phyloP scores from a whole-genome alignment of 805 yeast species.

The Wickerhamomyces subpelliculosus region DNA sequence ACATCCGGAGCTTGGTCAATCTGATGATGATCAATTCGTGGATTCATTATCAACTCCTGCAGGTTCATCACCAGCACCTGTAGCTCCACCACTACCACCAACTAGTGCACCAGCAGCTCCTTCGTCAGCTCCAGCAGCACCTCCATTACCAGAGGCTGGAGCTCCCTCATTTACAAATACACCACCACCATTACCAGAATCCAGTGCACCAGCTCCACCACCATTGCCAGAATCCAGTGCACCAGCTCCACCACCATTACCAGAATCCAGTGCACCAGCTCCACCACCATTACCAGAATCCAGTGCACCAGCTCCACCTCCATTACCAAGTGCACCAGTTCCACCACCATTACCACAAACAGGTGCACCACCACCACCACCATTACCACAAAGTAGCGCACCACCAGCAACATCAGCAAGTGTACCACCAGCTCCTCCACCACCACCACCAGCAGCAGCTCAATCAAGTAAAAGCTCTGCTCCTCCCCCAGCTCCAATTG shows the following conservation, averaged over 20 bases:
- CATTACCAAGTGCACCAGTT: conserved; percentile 18
- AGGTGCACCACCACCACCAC: conserved; percentile 19
- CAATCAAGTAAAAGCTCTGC: conserved; percentile 1
- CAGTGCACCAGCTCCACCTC: conserved; percentile 23
- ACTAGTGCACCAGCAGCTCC: conserved; percentile 26
- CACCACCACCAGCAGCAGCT: too few species aligned
- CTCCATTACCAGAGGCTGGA: conserved; percentile 26
- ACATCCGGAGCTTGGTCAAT: background rate
- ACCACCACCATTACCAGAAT: conserved; percentile 20
- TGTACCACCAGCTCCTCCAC: too few species aligned
- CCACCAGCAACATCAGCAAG: conserved; percentile 22
- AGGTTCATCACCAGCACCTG: conserved; percentile 13
- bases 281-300: conserved; percentile 18
- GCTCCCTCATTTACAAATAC: too few species aligned
- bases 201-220: conserved; percentile 26
- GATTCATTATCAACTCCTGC: conserved; percentile 1
- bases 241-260: conserved; percentile 28
- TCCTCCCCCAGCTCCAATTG: conserved; percentile 15
- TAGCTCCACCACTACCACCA: conserved; percentile 11
- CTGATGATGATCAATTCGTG: background rate
- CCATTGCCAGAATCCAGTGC: conserved; percentile 26
- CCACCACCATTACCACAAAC: conserved; percentile 20
- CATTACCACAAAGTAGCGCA: conserved; percentile 18
- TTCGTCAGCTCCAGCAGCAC: conserved; percentile 18
- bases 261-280: conserved; percentile 21